Conservation (phyloP, 129 eudicot species). For the Lonicera japonica region DNA sequence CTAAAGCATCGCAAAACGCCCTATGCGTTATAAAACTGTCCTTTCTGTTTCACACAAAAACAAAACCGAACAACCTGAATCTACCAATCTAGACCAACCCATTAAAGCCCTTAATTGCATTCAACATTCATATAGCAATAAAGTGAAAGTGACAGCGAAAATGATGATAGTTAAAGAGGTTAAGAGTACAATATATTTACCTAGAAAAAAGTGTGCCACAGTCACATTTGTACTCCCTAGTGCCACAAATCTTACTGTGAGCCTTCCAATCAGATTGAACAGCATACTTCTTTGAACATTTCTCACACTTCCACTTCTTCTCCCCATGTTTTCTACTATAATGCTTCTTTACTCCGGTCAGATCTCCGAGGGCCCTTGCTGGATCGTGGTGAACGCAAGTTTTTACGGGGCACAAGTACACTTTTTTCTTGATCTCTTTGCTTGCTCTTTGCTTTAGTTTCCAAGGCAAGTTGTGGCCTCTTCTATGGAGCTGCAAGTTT, state of each 20-base stretch:
- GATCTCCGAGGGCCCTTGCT: slow-evolving; percentile 78
- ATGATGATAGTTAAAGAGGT: not conserved
- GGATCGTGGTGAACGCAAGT: slow-evolving; percentile 89
- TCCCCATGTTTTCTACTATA: slow-evolving; percentile 84
- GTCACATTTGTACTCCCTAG: slow-evolving; percentile 91
- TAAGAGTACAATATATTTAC: slow-evolving; percentile 20
- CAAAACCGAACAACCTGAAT: not conserved
- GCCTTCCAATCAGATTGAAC: slow-evolving; percentile 97
- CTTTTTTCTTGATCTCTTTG: slow-evolving; percentile 58
- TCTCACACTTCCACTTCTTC: slow-evolving; percentile 92
- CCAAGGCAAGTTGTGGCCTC: slow-evolving; percentile 94
- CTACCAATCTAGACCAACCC: not conserved
- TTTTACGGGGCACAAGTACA: slow-evolving; percentile 69
- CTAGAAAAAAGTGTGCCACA: slow-evolving; percentile 88
- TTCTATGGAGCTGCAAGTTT: slow-evolving; percentile 80
- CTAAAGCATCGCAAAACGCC: slow-evolving; percentile 85
- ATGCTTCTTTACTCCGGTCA: slow-evolving; percentile 86
- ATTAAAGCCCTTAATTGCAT: not conserved
- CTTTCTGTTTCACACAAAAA: slow-evolving; percentile 41
- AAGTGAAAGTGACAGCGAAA: not conserved
- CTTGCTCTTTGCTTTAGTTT: slow-evolving; percentile 72
- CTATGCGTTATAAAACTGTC: slow-evolving; percentile 92
- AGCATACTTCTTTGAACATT: slow-evolving; percentile 82
- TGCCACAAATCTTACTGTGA: slow-evolving; percentile 87
- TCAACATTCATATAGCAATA: not conserved